Evolutionary conservation across 2,329 filamentous ascomycete species (phyloP).

Genomic region (Juglanconis juglandina): DNA sequence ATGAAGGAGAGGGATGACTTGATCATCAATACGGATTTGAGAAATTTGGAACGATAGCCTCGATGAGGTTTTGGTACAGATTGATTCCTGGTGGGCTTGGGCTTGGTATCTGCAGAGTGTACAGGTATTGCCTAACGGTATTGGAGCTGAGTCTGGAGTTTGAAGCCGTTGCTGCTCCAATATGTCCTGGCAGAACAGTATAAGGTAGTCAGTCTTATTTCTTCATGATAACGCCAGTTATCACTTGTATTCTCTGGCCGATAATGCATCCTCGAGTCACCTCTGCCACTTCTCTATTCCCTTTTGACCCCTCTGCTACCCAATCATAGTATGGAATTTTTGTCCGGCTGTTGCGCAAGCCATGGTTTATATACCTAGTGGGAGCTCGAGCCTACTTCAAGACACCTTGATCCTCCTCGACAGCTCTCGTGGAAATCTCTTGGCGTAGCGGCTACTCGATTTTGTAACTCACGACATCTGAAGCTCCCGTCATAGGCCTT

Average conservation of each 20-base stretch:
- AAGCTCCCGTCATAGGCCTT: too few species aligned
- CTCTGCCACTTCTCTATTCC: neutral
- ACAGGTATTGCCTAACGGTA: neutral
- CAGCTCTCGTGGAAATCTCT: too few species aligned
- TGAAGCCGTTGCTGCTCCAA: neutral
- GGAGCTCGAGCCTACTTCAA: too few species aligned
- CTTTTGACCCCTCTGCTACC: too few species aligned
- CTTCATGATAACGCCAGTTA: neutral
- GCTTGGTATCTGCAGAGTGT: too few species aligned
- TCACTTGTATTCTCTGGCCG: neutral
- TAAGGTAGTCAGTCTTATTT: neutral
- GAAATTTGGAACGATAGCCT: slow-evolving; percentile 10
- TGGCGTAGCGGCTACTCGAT: too few species aligned
- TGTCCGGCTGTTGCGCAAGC: too few species aligned
- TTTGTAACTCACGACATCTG: too few species aligned
- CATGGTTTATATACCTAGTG: too few species aligned
- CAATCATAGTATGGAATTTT: neutral
- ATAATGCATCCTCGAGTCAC: neutral
- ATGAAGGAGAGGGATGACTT: slow-evolving; percentile 47
- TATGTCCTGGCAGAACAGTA: neutral
- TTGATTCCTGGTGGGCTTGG: neutral
- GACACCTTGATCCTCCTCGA: too few species aligned
- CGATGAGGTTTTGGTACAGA: neutral
- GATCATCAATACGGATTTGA: slow-evolving; percentile 49
- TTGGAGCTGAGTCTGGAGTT: neutral